phyloP scores from a whole-genome alignment of 179 eudicot genomes.

The Heliamphora pulchella region DNA sequence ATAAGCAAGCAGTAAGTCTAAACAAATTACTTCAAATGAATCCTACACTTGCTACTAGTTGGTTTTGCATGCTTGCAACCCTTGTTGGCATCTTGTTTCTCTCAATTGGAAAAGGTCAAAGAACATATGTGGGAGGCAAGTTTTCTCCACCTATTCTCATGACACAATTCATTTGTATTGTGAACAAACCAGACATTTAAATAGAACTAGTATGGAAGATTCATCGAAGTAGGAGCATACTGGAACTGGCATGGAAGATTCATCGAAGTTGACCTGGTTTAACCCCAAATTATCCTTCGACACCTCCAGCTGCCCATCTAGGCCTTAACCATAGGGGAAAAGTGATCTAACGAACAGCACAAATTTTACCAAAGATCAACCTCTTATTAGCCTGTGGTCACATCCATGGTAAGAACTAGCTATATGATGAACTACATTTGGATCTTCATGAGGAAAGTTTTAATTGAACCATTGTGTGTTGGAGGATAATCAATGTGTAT shows the following conservation, averaged over 20 bases:
- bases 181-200: not conserved
- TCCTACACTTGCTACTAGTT: not conserved
- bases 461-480: too few species aligned
- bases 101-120: not conserved
- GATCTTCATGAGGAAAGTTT: too few species aligned
- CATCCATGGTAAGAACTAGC: too few species aligned
- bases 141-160: not conserved
- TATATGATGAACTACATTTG: too few species aligned
- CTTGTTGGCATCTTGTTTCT: not conserved
- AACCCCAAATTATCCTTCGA: constrained; percentile 56
- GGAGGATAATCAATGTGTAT: too few species aligned
- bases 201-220: too few species aligned
- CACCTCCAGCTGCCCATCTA: constrained; percentile 25
- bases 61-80: constrained; percentile 4
- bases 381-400: too few species aligned
- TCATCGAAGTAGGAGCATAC: constrained; percentile 84
- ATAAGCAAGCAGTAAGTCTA: too few species aligned
- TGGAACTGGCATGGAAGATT: constrained; percentile 69
- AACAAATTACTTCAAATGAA: not conserved
- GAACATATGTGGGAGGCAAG: not conserved
- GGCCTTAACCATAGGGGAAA: constrained; percentile 20
- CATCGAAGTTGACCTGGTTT: constrained; percentile 67
- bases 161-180: too few species aligned
- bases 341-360: too few species aligned
- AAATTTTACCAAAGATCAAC: constrained; percentile 13